Evolutionary conservation across 352 stramenopile species (phyloP).

Genomic region (Globisporangium emineosum): DNA sequence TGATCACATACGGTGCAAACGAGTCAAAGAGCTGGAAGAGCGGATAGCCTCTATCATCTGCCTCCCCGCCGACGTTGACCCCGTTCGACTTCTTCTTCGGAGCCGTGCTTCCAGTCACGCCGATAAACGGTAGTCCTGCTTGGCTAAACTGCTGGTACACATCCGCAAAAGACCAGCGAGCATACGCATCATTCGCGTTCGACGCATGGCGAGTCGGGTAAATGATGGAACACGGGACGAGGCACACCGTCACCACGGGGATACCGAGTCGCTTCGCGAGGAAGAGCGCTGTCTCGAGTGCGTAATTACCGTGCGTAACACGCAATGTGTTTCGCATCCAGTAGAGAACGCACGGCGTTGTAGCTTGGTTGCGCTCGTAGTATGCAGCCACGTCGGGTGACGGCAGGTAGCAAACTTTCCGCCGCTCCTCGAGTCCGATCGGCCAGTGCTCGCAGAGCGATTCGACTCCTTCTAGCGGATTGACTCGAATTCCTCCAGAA

Average conservation of each 20-base stretch:
- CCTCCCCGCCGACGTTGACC: neutral
- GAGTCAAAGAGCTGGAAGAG: constrained; percentile 38
- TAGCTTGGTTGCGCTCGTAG: constrained; percentile 5
- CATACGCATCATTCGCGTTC: constrained; percentile 54
- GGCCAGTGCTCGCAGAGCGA: constrained; percentile 47
- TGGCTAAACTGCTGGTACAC: constrained; percentile 45
- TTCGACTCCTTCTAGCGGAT: constrained; percentile 7
- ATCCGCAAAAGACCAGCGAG: constrained; percentile 46
- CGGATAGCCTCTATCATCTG: constrained; percentile 21
- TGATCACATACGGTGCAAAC: constrained; percentile 37
- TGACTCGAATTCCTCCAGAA: constrained; percentile 7
- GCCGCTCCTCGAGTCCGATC: constrained; percentile 38
- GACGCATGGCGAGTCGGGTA: constrained; percentile 54
- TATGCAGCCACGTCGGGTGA: constrained; percentile 7
- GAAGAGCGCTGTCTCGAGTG: constrained; percentile 43
- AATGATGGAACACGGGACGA: constrained; percentile 45
- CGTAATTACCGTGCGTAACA: constrained; percentile 62
- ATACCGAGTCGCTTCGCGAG: constrained; percentile 39
- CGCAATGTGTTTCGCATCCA: constrained; percentile 67
- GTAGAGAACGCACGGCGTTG: constrained; percentile 46
- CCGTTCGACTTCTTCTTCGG: constrained; percentile 2
- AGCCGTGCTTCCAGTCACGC: constrained; percentile 30
- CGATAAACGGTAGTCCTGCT: constrained; percentile 39
- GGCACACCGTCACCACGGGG: constrained; percentile 41
- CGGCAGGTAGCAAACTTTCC: constrained; percentile 37